A percentile compares a stretch with the other conserved stretches of the same genome.
phyloP scores from a whole-genome alignment of 2,329 filamentous ascomycete species.

The Sclerotinia minor region DNA sequence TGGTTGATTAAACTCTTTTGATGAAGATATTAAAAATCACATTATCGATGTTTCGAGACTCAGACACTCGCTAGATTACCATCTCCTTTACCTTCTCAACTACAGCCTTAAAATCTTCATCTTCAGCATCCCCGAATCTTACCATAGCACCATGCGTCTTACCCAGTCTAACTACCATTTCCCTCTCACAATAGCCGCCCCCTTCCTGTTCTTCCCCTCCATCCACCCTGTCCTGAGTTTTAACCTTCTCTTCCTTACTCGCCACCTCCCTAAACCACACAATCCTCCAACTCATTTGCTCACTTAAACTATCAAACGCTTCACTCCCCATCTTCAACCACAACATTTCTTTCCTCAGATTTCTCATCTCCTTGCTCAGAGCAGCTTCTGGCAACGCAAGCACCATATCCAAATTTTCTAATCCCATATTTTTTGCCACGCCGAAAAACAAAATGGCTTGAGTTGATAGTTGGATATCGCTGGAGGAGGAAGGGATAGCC shows the following conservation, averaged over 20 bases:
- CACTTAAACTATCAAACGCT: not conserved
- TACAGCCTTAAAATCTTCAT: constrained; percentile 15
- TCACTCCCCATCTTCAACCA: constrained; percentile 11
- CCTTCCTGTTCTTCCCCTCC: not conserved
- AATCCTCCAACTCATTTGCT: not conserved
- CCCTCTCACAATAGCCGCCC: not conserved
- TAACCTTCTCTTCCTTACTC: not conserved
- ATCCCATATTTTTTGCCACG: constrained; percentile 15
- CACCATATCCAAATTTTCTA: constrained; percentile 1
- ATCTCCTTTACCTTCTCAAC: not conserved
- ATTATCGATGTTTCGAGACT: too few species aligned
- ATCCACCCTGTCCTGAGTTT: not conserved
- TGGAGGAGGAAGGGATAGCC: not conserved
- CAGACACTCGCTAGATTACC: too few species aligned
- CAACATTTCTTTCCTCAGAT: constrained; percentile 5
- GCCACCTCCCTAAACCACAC: constrained; percentile 7
- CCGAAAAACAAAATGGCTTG: constrained; percentile 20
- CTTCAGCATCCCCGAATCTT: not conserved
- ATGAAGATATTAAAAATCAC: too few species aligned
- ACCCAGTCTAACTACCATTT: not conserved
- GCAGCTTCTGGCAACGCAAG: not conserved
- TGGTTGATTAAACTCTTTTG: too few species aligned
- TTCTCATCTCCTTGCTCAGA: constrained; percentile 8
- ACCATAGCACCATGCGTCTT: constrained; percentile 18
- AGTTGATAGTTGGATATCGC: constrained; percentile 3